Evolutionary conservation across 2,329 filamentous ascomycete genomes (phyloP), one percentile per base, ranked within the genome.

Genomic region (Neofusicoccum sp.): DNA sequence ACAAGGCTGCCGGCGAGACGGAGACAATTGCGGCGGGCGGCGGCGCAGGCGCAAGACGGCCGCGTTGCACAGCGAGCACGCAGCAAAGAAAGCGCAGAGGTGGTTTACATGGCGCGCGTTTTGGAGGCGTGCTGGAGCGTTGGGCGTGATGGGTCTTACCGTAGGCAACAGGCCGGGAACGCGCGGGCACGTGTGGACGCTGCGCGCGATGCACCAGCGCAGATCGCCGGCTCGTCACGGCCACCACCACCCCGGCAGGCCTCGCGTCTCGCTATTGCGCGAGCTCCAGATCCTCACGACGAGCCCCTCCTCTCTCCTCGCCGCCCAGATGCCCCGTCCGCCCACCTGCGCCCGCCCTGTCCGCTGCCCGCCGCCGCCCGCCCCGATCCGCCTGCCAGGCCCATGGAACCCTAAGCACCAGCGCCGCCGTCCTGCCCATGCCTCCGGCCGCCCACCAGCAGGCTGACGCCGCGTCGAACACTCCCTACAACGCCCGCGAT

Each of bases 401-500:
- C 72, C 63, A 77, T 77, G 75, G 74, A 67, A 71, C 72, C 64
- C 77, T 77, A 74, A 76, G 66, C 71, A 71, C 69, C 67, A 69
- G 22, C 33, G 39, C 67, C 69, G 60, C 64, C 62, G 65, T 49
- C 58, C 52, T 67, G 65, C 73, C 70, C 68, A 74, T 69, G 66
- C 68, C 67, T 54, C 65, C 67, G 39, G 61, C 66, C 69, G 64
- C 59, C 69, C 70, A 67, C 68, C 74, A 65, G 65, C 73, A 63
- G 69, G 71, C 67, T 48, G 72, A 76, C 66, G 74, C 74, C 34
- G 71, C 72, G 48, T 66, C 72, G 65, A 75, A 74, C 67, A 73
- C 74, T 45, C 73, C 73, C 36, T 68, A 73, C 67, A 77, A 76
- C 67, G 71, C 74, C 48, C 74, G 68, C 62, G 69, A 79, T 70